phyloP scores from a whole-genome alignment of 2,329 filamentous ascomycete species.

The Fusarium drepaniforme region DNA sequence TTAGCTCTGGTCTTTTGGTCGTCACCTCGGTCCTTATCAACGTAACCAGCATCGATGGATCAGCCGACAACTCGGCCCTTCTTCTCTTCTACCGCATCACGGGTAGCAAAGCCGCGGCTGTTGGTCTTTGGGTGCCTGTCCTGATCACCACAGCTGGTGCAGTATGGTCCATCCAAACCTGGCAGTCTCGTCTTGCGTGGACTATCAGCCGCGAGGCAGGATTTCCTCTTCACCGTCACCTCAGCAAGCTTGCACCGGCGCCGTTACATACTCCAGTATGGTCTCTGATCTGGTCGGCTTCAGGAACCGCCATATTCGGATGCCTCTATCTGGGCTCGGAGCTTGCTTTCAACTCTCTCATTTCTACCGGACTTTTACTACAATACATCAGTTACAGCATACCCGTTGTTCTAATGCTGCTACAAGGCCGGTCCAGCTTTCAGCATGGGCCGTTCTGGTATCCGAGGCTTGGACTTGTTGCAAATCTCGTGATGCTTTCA shows the following conservation, averaged over 20 bases:
- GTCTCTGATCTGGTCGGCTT: constrained; percentile 40
- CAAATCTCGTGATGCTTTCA: constrained; percentile 41
- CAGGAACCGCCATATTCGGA: constrained; percentile 26
- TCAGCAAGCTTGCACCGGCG: constrained; percentile 36
- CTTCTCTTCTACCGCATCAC: constrained; percentile 40
- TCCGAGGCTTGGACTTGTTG: constrained; percentile 37
- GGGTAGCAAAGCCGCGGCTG: constrained; percentile 37
- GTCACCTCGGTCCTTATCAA: constrained; percentile 38
- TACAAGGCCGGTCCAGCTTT: constrained; percentile 39
- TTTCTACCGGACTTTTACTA: neutral
- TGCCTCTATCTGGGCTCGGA: constrained; percentile 6
- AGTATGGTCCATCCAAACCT: constrained; percentile 45
- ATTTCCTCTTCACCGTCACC: constrained; percentile 39
- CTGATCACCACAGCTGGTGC: constrained; percentile 39
- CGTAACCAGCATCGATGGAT: constrained; percentile 24
- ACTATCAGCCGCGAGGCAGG: constrained; percentile 44
- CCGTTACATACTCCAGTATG: constrained; percentile 43
- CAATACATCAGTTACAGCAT: constrained; percentile 46
- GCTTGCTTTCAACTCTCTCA: constrained; percentile 5
- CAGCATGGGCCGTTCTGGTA: constrained; percentile 47
- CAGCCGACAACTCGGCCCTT: constrained; percentile 37
- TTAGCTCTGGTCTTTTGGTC: constrained; percentile 35
- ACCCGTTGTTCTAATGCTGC: constrained; percentile 40
- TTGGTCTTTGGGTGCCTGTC: constrained; percentile 39
- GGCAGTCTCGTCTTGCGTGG: constrained; percentile 47